Evolutionary conservation across 2,329 filamentous ascomycete species (phyloP).

Genomic region (Samsoniella hepiali): DNA sequence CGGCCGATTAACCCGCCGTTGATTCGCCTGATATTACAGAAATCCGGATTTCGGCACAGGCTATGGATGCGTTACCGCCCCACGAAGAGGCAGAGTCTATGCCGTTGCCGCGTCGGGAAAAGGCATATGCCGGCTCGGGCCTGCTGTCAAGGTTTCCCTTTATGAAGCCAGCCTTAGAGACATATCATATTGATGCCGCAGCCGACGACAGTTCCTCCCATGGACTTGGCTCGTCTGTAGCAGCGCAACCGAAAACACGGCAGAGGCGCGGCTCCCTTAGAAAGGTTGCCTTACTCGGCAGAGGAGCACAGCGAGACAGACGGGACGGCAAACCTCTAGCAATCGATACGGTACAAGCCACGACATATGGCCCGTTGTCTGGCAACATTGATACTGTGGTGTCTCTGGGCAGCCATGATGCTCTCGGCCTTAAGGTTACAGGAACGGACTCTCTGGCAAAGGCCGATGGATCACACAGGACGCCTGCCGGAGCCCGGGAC

Average conservation of each 20-base stretch:
- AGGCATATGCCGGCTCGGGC: constrained; percentile 42
- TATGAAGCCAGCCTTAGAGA: constrained; percentile 46
- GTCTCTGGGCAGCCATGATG: constrained; percentile 27
- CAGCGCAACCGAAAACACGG: constrained; percentile 50
- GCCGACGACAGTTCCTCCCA: constrained; percentile 30
- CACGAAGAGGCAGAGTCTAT: neutral
- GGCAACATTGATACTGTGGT: neutral
- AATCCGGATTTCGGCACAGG: neutral
- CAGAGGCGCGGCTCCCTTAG: constrained; percentile 80
- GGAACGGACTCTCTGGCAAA: constrained; percentile 27
- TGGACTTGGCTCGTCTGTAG: constrained; percentile 24
- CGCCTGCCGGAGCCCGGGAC: no score
- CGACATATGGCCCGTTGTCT: constrained; percentile 21
- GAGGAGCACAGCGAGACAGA: constrained; percentile 61
- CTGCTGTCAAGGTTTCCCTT: constrained; percentile 70
- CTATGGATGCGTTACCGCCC: neutral
- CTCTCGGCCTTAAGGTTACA: constrained; percentile 46
- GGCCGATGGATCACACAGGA: neutral
- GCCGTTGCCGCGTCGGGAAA: neutral
- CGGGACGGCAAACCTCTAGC: constrained; percentile 48
- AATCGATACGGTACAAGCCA: constrained; percentile 38
- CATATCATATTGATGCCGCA: constrained; percentile 27
- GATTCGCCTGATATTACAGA: neutral
- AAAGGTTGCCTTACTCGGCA: constrained; percentile 80
- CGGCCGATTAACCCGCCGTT: neutral